Base-by-base conservation (phyloP, 2,329 filamentous ascomycete genomes). In the Phoma sp. region DNA sequence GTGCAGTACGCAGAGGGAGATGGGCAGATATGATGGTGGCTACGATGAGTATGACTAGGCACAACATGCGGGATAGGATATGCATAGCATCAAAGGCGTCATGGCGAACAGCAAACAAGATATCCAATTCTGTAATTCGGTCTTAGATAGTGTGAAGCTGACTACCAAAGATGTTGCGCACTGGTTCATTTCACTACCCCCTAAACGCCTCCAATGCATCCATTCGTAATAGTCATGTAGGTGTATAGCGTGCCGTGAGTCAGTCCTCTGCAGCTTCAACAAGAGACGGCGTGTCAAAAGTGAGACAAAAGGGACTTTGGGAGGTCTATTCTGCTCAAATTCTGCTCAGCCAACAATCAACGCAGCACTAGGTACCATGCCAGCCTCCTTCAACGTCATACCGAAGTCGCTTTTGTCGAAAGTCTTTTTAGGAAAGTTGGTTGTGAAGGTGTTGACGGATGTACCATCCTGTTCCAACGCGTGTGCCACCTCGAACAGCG, bases 381-480 rank as follows among this genome's bases (percentile, higher is more conserved):
- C 93, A 13, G 93, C 89, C 76, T 99, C 95, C 78, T 96, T 96
- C 51, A 99, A 77, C 4, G 93, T 95, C 82, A 95, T 89, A 32
- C 90, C 90, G 68, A 97, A 92, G 72, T 96, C 95, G 64, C 59
- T 81, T 73, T 18, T 69, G 59, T 83, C 77, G 60, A 89, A 98
- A 0, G 86, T 85, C 80, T 97, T 96, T 69, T 85, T 86, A 0
- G 95, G 95, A 67, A 96, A 98, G 18, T 87, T 97, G 65, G 89
- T 89, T 1, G 88, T 86, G 72, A 99, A 97, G 65, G 86, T 91
- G 23, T 80, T 83, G 11, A 96, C 89, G 2, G 85, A 77, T 4
- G 84, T 74, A 0, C 89, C 91, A 44, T 84, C 86, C 59, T 97
- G 91, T 44, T 83, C 75, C 23, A 99, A 72, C 53, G 87, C 83